A percentile compares a stretch with the other conserved stretches of the same genome.
phyloP scores from a whole-genome alignment of 164 flowering plant genomes.

The Stephania cephalantha region DNA sequence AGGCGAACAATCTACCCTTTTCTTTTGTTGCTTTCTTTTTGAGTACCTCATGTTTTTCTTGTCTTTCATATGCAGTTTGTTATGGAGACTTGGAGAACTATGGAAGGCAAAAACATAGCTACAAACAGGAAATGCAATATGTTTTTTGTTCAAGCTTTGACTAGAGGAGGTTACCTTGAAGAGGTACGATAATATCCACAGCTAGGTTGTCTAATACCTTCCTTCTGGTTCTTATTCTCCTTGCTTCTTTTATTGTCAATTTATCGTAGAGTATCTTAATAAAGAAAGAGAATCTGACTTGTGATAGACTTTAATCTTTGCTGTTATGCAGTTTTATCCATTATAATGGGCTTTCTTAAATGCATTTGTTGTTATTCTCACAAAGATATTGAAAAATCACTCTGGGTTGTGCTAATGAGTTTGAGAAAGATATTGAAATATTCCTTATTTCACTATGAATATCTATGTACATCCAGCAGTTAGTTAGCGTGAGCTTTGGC shows the following conservation, averaged over 20 bases:
- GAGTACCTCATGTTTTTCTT: not conserved
- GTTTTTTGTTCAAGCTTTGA: constrained; percentile 49
- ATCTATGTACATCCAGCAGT: too few relatives aligned
- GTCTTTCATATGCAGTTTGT: constrained; percentile 54
- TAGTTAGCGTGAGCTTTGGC: not conserved
- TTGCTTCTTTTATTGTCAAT: too few relatives aligned
- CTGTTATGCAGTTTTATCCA: not conserved
- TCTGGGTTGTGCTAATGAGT: too few relatives aligned
- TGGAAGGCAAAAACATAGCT: constrained; percentile 47
- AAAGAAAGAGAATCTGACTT: not conserved
- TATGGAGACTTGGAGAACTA: constrained; percentile 68
- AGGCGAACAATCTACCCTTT: not conserved
- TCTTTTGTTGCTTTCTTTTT: not conserved
- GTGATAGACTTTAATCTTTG: not conserved
- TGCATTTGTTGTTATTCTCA: too few relatives aligned
- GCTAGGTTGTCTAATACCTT: not conserved
- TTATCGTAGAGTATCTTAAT: not conserved
- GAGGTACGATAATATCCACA: constrained; percentile 40
- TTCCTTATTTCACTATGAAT: too few relatives aligned
- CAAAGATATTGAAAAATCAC: too few relatives aligned
- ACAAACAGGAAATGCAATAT: constrained; percentile 32
- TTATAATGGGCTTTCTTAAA: too few relatives aligned
- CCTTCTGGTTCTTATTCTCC: not conserved
- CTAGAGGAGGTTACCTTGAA: constrained; percentile 69
- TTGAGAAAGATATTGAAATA: too few relatives aligned